These are phyloP conservation scores for Blastobotrys attinorum DNA, from an alignment of 805 yeast genomes.

Conservation along the genomic window DNA sequence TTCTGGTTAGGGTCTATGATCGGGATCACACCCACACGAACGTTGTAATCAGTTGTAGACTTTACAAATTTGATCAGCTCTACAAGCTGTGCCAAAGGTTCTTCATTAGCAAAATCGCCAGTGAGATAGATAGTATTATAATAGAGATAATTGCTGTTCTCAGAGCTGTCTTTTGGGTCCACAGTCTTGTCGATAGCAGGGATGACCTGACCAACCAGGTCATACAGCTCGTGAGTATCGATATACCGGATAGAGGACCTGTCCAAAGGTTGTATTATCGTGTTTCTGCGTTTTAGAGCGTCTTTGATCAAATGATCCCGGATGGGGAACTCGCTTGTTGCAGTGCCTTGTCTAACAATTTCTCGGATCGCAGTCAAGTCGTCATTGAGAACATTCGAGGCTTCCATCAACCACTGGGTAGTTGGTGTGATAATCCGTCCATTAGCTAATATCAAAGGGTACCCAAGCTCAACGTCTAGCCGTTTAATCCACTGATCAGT, in stretches of 20 bases:
- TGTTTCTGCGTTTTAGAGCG: constrained; percentile 40
- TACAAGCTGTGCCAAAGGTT: constrained; percentile 38
- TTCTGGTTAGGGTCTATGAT: not conserved
- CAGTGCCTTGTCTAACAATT: constrained; percentile 22
- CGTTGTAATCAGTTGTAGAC: constrained; percentile 1
- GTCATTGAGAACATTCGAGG: constrained; percentile 27
- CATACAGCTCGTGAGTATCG: constrained; percentile 8
- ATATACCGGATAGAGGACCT: constrained; percentile 28
- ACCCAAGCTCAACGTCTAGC: constrained; percentile 35
- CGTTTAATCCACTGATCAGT: constrained; percentile 25
- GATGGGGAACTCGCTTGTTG: constrained; percentile 19
- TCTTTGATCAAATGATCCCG: constrained; percentile 36
- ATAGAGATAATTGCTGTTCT: too few species aligned
- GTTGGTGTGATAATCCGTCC: constrained; percentile 36
- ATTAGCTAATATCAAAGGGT: constrained; percentile 56
- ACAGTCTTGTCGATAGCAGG: constrained; percentile 5
- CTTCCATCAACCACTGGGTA: constrained; percentile 12
- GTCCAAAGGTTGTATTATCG: constrained; percentile 44
- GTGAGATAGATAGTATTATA: constrained; percentile 40
- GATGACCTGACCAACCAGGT: not conserved
- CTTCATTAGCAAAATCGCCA: constrained; percentile 43
- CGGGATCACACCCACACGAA: constrained; percentile 9
- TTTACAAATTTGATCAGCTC: constrained; percentile 27
- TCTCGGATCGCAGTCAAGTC: constrained; percentile 38
- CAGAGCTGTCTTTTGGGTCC: constrained; percentile 13